Evolutionary conservation across 306 rosid species (phyloP).

Genomic region (Medicago lupulina): DNA sequence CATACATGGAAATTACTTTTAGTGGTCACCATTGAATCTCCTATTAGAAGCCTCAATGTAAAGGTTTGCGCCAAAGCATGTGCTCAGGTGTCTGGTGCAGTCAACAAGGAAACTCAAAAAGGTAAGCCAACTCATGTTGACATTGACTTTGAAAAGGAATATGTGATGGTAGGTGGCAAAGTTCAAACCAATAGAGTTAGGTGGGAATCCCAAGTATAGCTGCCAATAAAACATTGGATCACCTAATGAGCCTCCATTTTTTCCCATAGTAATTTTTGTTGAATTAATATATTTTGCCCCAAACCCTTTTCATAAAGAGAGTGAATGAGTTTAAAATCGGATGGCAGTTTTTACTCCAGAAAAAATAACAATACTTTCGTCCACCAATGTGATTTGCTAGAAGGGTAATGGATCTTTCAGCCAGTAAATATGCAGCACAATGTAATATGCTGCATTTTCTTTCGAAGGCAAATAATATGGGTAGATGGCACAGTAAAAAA

Average conservation of each 20-base stretch:
- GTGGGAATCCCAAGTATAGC: constrained; percentile 47
- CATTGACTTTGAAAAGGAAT: constrained; percentile 40
- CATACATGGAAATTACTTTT: constrained; percentile 22
- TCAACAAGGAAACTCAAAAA: constrained; percentile 37
- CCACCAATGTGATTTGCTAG: constrained; percentile 6
- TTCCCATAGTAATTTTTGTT: not conserved
- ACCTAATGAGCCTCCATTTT: constrained; percentile 41
- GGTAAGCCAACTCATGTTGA: constrained; percentile 38
- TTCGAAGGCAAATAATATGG: not conserved
- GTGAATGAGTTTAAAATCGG: not conserved
- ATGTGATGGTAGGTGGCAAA: constrained; percentile 3
- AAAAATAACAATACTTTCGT: not conserved
- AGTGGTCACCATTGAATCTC: constrained; percentile 28
- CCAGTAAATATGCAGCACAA: not conserved
- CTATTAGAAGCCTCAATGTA: constrained; percentile 27
- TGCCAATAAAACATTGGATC: constrained; percentile 15
- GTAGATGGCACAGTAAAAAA: not conserved
- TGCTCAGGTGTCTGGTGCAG: constrained; percentile 40
- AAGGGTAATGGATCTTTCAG: not conserved
- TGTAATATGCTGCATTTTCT: not conserved
- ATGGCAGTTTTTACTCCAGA: not conserved
- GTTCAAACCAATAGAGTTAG: constrained; percentile 40
- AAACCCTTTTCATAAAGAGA: constrained; percentile 4
- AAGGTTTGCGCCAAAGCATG: constrained; percentile 47
- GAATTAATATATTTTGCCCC: not conserved